Base-by-base conservation (phyloP, 768 basidiomycete species). In the Mycena maculata region DNA sequence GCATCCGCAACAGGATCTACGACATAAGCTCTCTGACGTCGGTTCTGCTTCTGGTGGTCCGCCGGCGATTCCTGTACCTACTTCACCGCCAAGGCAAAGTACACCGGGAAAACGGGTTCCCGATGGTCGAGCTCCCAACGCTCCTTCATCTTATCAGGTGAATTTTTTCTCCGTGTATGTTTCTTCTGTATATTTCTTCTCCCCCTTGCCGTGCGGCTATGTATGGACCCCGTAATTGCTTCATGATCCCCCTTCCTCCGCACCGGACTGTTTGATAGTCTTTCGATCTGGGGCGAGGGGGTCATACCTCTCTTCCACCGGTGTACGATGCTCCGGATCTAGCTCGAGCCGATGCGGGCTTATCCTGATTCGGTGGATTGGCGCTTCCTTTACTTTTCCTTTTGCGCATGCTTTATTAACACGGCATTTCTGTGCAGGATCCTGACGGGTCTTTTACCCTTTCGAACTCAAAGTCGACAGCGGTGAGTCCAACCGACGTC, bases 401-500 rank as follows among this genome's bases (percentile, higher is more conserved):
- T 63, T 63, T 13, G 28, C 44, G 27, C 56, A 59, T 68, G 27
- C 67, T 68, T 63, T 68, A 68, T 68, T 63, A 68, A 68, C 67
- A 27, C 56, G 55, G 55, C 27, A 42, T 57, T 57, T 62, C 66
- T 62, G 39, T 62, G 31, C 39, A 71, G 69, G 61, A 67, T 64
- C 62, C 65, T 47, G 63, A 63, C 68, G 62, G 57, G 62, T 57
- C 65, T 49, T 54, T 63, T 36, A 50, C 27, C 53, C 60, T 41
- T 41, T 47, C 48, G 20, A 66, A 65, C 48, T 57, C 60, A 60
- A 66, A 58, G 39, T 53, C 65, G 23, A 67, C 38, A 49, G 58
- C 56, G 47, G 69, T 67, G 58, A 67, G 69, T 59, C 60, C 39
- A 27, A 36, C 16, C 47, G 41, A 71, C 69, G 69, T 71, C 69